Conservation (phyloP, 805 yeast species). For the Spathaspora gorwiae region DNA sequence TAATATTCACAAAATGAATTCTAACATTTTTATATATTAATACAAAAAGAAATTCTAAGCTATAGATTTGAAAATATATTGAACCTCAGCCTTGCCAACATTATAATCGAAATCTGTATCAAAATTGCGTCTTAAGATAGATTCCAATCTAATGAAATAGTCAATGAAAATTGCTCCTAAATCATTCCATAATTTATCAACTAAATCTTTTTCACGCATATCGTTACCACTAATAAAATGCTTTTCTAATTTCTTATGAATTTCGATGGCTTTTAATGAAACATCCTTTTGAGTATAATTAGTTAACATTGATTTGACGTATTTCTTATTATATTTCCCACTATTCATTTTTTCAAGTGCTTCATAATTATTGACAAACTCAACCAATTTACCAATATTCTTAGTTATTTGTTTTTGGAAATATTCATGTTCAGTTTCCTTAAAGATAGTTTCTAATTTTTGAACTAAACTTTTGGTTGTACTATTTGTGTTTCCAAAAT, state of each 20-base stretch:
- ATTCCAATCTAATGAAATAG: slow-evolving; percentile 50
- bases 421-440: slow-evolving; percentile 24
- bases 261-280: slow-evolving; percentile 46
- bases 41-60: too few species aligned
- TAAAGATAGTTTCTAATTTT: slow-evolving; percentile 24
- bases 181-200: slow-evolving; percentile 65
- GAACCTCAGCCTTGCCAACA: slow-evolving; percentile 53
- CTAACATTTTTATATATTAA: too few species aligned
- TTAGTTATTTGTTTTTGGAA: slow-evolving; percentile 34
- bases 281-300: slow-evolving; percentile 60
- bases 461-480: slow-evolving; percentile 20
- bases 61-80: slow-evolving; percentile 43
- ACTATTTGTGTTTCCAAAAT: slow-evolving; percentile 16
- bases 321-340: slow-evolving; percentile 56
- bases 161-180: slow-evolving; percentile 60
- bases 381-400: slow-evolving; percentile 62
- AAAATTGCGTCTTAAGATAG: slow-evolving; percentile 46
- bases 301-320: slow-evolving; percentile 52
- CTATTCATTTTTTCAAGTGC: slow-evolving; percentile 45
- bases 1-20: too few species aligned
- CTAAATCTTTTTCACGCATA: slow-evolving; percentile 49
- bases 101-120: slow-evolving; percentile 51
- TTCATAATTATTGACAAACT: slow-evolving; percentile 62
- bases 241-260: slow-evolving; percentile 51
- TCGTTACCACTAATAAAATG: slow-evolving; percentile 44